phyloP scores from a whole-genome alignment of 2,329 filamentous ascomycete species.

The Aureobasidium sp. region DNA sequence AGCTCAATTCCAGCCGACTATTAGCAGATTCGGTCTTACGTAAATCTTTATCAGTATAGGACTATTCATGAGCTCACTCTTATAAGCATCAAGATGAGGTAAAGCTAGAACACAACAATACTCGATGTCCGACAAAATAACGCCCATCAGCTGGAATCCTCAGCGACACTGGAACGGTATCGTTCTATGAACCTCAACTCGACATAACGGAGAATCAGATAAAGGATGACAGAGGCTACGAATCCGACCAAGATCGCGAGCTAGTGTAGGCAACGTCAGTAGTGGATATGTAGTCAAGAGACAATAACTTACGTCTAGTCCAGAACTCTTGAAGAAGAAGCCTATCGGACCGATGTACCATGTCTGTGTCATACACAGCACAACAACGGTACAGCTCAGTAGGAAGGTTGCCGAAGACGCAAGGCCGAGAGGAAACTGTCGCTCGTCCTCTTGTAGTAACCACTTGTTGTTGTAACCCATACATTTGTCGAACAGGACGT shows the following conservation, averaged over 20 bases:
- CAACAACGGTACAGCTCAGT: neutral
- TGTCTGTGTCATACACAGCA: neutral
- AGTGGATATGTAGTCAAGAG: neutral
- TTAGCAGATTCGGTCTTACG: too few species aligned
- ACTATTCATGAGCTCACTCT: too few species aligned
- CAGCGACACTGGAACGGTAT: neutral
- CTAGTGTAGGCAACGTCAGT: neutral
- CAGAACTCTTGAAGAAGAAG: neutral
- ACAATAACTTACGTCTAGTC: neutral
- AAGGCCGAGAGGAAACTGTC: neutral
- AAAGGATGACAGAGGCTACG: neutral
- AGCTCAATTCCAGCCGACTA: too few species aligned
- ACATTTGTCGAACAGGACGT: too few species aligned
- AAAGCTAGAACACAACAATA: too few species aligned
- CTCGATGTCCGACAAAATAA: too few species aligned
- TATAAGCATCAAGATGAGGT: too few species aligned
- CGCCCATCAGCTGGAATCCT: neutral
- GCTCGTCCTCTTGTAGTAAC: neutral
- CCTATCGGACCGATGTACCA: neutral
- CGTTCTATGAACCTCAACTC: neutral
- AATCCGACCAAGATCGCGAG: neutral
- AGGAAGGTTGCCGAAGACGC: neutral
- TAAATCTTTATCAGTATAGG: too few species aligned
- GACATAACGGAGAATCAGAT: neutral
- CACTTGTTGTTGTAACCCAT: neutral